phyloP scores from a whole-genome alignment of 306 rosid genomes.

The Corylus heterophylla region DNA sequence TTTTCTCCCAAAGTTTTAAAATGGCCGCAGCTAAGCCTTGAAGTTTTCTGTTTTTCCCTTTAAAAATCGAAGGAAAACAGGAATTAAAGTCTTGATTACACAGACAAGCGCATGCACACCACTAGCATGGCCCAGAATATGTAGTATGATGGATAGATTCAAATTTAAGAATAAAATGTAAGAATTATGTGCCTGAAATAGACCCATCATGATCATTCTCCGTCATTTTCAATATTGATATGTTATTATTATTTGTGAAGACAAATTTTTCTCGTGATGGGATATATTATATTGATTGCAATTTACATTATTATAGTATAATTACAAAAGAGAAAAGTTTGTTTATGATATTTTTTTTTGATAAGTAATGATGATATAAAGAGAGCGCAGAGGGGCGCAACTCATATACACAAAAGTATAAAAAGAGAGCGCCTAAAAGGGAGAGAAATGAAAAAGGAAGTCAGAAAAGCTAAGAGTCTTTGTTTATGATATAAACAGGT shows the following conservation, averaged over 20 bases:
- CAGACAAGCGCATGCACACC: constrained; percentile 16
- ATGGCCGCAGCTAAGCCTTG: constrained; percentile 86
- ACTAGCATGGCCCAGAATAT: not conserved
- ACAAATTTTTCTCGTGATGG: not conserved
- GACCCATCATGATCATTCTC: not conserved
- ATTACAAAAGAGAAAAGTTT: not conserved
- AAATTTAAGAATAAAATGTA: not conserved
- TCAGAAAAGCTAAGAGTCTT: too few species aligned
- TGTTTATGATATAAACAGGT: not conserved
- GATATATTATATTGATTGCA: not conserved
- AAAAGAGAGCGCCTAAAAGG: too few species aligned
- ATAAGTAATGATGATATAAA: too few species aligned
- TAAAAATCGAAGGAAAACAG: constrained; percentile 23
- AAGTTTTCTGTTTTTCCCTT: constrained; percentile 82
- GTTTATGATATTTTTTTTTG: not conserved
- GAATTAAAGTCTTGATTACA: constrained; percentile 23
- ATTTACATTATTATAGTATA: not conserved
- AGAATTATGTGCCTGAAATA: not conserved
- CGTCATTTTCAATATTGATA: not conserved
- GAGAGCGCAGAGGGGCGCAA: too few species aligned
- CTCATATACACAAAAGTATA: too few species aligned
- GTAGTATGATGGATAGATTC: not conserved
- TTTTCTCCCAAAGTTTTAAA: constrained; percentile 83
- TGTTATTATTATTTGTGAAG: not conserved
- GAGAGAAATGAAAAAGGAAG: too few species aligned